Conservation (phyloP, 495 filamentous ascomycete genomes). For the Bacidia gigantensis region DNA sequence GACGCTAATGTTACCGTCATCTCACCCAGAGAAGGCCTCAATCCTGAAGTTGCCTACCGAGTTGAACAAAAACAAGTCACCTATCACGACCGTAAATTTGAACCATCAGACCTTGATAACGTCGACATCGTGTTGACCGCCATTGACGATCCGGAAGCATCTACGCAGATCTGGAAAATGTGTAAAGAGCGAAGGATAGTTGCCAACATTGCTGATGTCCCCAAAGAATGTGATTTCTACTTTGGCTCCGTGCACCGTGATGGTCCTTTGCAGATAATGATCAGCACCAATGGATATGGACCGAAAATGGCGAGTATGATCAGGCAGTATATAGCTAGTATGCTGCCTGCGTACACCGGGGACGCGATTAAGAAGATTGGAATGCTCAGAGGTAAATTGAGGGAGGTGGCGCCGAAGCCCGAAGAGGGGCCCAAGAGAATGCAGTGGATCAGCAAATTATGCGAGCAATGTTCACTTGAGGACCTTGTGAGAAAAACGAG, state of each 20-base stretch:
- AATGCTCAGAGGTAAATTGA: slow-evolving; percentile 59
- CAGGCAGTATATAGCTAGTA: slow-evolving; percentile 63
- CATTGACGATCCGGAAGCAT: slow-evolving; percentile 81
- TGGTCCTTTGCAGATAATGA: slow-evolving; percentile 94
- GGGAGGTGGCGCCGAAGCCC: slow-evolving; percentile 54
- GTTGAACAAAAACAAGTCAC: slow-evolving; percentile 57
- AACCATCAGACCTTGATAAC: slow-evolving; percentile 62
- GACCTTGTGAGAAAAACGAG: slow-evolving; percentile 50
- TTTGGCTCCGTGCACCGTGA: slow-evolving; percentile 92
- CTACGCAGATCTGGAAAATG: slow-evolving; percentile 75
- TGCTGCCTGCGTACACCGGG: slow-evolving; percentile 62
- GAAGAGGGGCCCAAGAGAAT: slow-evolving; percentile 80
- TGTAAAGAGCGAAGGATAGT: slow-evolving; percentile 75
- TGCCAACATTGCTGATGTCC: slow-evolving; percentile 94
- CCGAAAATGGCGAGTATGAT: slow-evolving; percentile 83
- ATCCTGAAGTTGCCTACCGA: slow-evolving; percentile 75
- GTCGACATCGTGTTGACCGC: slow-evolving; percentile 83
- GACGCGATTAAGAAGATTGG: slow-evolving; percentile 76
- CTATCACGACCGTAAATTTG: slow-evolving; percentile 70
- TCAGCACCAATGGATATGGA: slow-evolving; percentile 93
- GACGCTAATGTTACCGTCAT: slow-evolving; percentile 82
- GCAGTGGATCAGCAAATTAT: slow-evolving; percentile 89
- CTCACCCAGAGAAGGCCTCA: slow-evolving; percentile 64
- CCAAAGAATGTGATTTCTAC: slow-evolving; percentile 95
- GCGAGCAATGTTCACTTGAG: slow-evolving; percentile 73